Conservation (phyloP, 306 rosid genomes). For the Castanea mollissima region DNA sequence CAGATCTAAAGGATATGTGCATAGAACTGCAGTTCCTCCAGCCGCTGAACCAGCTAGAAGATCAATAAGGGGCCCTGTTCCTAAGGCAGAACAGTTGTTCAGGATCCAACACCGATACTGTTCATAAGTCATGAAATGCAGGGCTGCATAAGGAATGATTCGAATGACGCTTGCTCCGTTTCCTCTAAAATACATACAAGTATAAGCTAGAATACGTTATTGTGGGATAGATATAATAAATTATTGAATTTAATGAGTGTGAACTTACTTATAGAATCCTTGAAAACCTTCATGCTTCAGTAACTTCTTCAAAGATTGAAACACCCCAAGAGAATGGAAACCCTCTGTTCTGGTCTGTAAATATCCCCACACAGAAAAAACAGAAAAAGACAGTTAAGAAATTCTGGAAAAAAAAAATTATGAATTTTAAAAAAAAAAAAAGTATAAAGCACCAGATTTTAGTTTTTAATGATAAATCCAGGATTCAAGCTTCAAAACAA, state of each 20-base stretch:
- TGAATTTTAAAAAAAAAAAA: background rate
- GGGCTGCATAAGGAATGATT: conserved; percentile 91
- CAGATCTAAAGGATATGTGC: conserved; percentile 93
- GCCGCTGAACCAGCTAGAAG: conserved; percentile 97
- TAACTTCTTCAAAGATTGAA: conserved; percentile 72
- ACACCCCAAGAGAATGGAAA: conserved; percentile 74
- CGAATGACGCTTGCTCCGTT: conserved; percentile 94
- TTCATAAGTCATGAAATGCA: conserved; percentile 96
- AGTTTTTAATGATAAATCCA: background rate
- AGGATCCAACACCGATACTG: conserved; percentile 86
- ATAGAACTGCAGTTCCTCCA: conserved; percentile 89
- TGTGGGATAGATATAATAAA: background rate
- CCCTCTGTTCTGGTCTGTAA: conserved; percentile 84
- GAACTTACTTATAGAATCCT: conserved; percentile 83
- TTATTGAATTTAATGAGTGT: background rate
- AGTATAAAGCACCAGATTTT: background rate
- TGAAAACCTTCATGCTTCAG: conserved; percentile 72
- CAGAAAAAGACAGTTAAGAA: background rate
- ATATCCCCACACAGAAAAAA: background rate
- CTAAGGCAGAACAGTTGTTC: conserved; percentile 57
- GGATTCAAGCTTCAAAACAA: background rate
- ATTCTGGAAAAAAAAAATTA: conserved; percentile 10
- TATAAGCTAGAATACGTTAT: conserved; percentile 2
- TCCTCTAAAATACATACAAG: conserved; percentile 59
- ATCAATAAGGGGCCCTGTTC: conserved; percentile 84